phyloP scores from a whole-genome alignment of 2,329 filamentous ascomycete species.

The Colletotrichum melonis region DNA sequence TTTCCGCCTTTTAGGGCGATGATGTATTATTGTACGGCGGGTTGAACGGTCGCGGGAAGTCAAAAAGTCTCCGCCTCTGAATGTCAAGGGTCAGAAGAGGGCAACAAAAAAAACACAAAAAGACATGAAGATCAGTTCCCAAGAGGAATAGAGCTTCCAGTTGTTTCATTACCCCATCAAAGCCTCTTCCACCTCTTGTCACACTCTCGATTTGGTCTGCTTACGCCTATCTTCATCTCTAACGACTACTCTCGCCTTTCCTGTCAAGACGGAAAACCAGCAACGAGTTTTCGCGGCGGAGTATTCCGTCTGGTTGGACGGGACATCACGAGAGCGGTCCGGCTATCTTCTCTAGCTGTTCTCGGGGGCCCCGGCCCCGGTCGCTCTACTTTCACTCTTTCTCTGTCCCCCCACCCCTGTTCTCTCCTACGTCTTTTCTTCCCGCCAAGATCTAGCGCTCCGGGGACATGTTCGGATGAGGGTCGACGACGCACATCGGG shows the following conservation, averaged over 20 bases:
- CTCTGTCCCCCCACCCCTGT: background rate
- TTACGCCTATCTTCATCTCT: background rate
- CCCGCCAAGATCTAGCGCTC: background rate
- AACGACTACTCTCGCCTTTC: background rate
- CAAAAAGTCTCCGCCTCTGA: background rate
- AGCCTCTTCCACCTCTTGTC: background rate
- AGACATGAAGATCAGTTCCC: background rate
- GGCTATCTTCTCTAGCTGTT: background rate
- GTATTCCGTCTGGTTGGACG: background rate
- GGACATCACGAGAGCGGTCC: background rate
- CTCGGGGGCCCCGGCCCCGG: no score
- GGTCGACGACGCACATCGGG: background rate
- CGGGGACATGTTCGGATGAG: background rate
- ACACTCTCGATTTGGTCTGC: background rate
- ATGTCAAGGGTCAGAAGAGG: background rate
- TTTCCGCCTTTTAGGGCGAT: background rate
- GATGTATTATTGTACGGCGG: background rate
- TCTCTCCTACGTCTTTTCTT: background rate
- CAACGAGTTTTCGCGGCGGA: background rate
- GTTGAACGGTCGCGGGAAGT: background rate
- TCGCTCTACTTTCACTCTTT: background rate
- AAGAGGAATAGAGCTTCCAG: background rate
- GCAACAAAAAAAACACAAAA: background rate
- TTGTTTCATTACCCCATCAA: background rate
- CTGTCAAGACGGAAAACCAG: background rate